These are phyloP conservation scores for Trametes elegans DNA, from an alignment of 768 basidiomycete species.

Conservation along the genomic window DNA sequence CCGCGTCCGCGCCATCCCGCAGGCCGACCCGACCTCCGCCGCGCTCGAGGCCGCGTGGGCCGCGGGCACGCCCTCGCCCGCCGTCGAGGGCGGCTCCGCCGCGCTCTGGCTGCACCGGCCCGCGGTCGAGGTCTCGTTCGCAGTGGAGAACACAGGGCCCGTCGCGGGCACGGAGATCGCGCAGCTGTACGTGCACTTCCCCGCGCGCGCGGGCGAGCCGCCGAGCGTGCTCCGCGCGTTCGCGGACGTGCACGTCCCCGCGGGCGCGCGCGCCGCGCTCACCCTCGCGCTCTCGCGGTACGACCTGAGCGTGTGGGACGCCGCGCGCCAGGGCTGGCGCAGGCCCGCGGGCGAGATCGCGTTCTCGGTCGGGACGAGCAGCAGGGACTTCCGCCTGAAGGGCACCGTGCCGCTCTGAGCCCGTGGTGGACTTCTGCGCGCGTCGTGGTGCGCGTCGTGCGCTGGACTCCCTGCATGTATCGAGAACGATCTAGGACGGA, in stretches of 20 bases:
- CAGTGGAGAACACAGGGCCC: conserved; percentile 61
- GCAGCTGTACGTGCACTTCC: conserved; percentile 75
- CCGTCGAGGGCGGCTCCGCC: conserved; percentile 54
- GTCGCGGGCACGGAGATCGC: conserved; percentile 60
- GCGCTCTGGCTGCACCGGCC: conserved; percentile 74
- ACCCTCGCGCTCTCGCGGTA: conserved; percentile 63
- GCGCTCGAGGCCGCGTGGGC: conserved; percentile 54
- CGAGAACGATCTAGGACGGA: too few species aligned
- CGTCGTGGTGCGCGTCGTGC: too few species aligned
- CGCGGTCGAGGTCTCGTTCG: conserved; percentile 59
- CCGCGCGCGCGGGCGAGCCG: conserved; percentile 55
- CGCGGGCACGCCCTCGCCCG: conserved; percentile 52
- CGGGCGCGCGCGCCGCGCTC: conserved; percentile 46
- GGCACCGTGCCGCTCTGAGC: conserved; percentile 37
- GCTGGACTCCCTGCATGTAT: too few species aligned
- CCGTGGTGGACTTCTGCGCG: background rate
- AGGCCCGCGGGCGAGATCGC: conserved; percentile 61
- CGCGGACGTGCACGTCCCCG: conserved; percentile 49
- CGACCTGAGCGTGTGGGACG: conserved; percentile 78
- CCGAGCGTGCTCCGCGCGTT: conserved; percentile 71
- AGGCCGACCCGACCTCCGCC: conserved; percentile 37
- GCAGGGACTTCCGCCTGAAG: conserved; percentile 54
- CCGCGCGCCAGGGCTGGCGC: conserved; percentile 68
- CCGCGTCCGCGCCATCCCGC: conserved; percentile 40
- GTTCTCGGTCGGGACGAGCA: conserved; percentile 68